Evolutionary conservation across 495 filamentous ascomycete genomes (phyloP).

Genomic region (Podospora conica): DNA sequence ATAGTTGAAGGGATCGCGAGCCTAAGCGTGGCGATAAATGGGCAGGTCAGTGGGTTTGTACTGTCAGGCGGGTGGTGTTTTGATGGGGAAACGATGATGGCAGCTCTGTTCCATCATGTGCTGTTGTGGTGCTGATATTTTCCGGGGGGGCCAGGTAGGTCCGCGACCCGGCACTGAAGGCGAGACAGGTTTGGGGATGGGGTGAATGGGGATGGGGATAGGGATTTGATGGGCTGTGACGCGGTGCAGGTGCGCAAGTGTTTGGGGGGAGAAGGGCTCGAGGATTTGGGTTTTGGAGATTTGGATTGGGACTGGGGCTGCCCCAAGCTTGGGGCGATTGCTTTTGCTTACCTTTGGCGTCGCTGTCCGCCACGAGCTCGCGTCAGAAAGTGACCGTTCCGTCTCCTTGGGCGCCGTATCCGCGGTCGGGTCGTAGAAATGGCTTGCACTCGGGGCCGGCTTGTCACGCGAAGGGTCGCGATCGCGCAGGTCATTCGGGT

Average conservation of each 20-base stretch:
- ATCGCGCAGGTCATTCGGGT: conserved; percentile 26
- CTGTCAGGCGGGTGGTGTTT: conserved; percentile 3
- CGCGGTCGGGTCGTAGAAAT: conserved; percentile 53
- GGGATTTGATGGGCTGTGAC: background rate
- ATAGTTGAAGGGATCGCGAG: conserved; percentile 47
- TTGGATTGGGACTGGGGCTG: conserved; percentile 12
- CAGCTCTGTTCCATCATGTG: background rate
- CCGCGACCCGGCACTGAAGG: background rate
- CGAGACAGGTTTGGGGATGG: background rate
- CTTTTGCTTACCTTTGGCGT: conserved; percentile 35
- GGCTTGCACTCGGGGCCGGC: conserved; percentile 28
- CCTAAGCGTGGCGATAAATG: conserved; percentile 31
- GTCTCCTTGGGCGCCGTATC: conserved; percentile 33
- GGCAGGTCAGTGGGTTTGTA: conserved; percentile 19
- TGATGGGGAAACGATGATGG: background rate
- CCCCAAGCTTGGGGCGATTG: conserved; percentile 17
- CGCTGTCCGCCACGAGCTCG: conserved; percentile 32
- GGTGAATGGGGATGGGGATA: background rate
- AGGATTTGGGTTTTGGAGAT: conserved; percentile 10
- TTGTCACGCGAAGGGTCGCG: conserved; percentile 39
- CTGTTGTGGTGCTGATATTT: conserved; percentile 4
- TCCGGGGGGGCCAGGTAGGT: background rate
- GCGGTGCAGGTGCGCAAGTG: background rate
- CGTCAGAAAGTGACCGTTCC: conserved; percentile 41
- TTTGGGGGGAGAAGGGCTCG: conserved; percentile 7